A percentile compares a stretch with the other conserved stretches of the same genome.
Evolutionary conservation across 805 yeast species (phyloP).

Genomic region (Ogataea haglerorum): DNA sequence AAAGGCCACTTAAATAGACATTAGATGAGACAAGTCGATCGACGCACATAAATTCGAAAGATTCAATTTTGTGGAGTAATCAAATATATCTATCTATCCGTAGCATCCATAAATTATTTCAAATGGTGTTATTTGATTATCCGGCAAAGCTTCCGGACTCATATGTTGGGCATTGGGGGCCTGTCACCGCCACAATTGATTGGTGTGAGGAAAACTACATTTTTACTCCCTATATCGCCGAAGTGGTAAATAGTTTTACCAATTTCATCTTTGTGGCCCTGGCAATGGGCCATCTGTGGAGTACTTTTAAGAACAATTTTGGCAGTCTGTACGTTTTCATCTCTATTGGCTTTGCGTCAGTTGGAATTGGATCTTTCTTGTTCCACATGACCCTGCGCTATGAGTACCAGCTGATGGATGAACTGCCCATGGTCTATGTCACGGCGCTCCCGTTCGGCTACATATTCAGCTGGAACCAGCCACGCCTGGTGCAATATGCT

Average conservation of each 20-base stretch:
- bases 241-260: conserved; percentile 82
- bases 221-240: conserved; percentile 81
- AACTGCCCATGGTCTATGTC: conserved; percentile 96
- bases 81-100: not conserved
- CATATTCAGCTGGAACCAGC: conserved; percentile 31
- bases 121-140: conserved; percentile 16
- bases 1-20: not conserved
- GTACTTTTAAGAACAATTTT: conserved; percentile 55
- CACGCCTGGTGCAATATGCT: conserved; percentile 13
- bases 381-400: conserved; percentile 95
- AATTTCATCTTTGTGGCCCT: conserved; percentile 42
- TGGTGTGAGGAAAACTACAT: conserved; percentile 99
- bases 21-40: conserved; percentile 5
- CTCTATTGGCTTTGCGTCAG: conserved; percentile 77
- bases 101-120: not conserved
- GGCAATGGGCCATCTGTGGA: conserved; percentile 40
- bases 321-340: conserved; percentile 71
- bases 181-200: conserved; percentile 90
- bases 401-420: conserved; percentile 89
- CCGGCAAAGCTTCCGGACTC: conserved; percentile 16
- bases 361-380: conserved; percentile 91
- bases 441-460: conserved; percentile 82
- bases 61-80: not conserved
- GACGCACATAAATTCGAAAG: conserved; percentile 1
- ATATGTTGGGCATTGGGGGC: conserved; percentile 55